Evolutionary conservation across 2,329 filamentous ascomycete species (phyloP), one percentile per base, ranked within the genome.

Genomic region (Fusarium vanettenii): DNA sequence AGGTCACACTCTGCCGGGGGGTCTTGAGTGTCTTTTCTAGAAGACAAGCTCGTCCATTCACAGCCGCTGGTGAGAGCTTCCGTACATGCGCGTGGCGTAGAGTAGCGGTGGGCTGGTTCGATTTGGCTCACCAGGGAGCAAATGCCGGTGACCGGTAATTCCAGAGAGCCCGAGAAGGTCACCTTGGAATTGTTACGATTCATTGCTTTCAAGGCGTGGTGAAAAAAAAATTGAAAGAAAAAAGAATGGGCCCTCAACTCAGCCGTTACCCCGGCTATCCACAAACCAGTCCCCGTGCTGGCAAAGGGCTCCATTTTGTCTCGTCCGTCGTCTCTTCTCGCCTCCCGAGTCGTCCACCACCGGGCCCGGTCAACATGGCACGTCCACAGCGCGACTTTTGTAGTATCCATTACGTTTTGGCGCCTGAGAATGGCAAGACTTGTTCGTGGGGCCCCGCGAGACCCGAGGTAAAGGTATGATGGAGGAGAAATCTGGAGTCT

Each of bases 371-470:
- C 39, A 27, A 64, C 16, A 45, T 66, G 56, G 50, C 60, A 66
- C 63, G 56, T 56, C 60, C 45, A 55, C 62, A 55, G 68, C 70
- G 68, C 61, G 59, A 69, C 59, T 43, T 35, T 60, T 52, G 74
- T 77, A 67, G 68, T 75, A 73, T 79, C 57, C 67, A 79, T 78
- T 79, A 78, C 76, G 76, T 78, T 78, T 78, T 70, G 66, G 64
- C 64, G 67, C 59, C 63, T 61, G 33, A 45, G 67, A 50, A 64
- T 63, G 48, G 50, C 41, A 60, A 43, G 45, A 67, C 35, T 31
- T 55, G 61, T 75, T 78, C 73, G 69, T 71, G 76, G 76, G 76
- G 76, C 76, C 76, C 76, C 76, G 74, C 72, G 76, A 76, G 72
- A 37, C 65, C 60, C 37, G 18, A 50, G 55, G 55, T 56, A 71